phyloP scores from a whole-genome alignment of 768 basidiomycete species.

The Tubosaeta brunneosetosa region DNA sequence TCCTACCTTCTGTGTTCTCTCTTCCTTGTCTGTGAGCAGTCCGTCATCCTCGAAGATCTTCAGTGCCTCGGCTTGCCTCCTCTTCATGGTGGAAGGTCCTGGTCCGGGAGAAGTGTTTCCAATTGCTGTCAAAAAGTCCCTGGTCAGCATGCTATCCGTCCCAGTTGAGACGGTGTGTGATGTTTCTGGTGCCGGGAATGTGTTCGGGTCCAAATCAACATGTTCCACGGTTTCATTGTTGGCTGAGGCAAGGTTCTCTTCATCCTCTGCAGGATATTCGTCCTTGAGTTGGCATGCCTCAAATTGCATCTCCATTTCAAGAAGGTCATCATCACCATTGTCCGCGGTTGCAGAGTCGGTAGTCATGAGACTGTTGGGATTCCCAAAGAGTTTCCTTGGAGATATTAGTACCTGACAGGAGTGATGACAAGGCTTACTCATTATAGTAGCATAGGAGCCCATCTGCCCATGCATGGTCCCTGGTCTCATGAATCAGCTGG shows the following conservation, averaged over 20 bases:
- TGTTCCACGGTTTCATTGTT: too few species aligned
- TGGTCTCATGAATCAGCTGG: neutral
- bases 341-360: neutral
- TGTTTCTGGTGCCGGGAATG: too few species aligned
- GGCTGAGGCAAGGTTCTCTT: neutral
- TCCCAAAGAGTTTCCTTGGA: neutral
- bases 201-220: too few species aligned
- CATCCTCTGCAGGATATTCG: neutral
- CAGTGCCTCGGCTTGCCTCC: neutral
- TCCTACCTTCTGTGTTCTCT: too few species aligned
- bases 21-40: neutral
- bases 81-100: neutral
- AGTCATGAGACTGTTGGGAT: neutral
- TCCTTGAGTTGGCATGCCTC: neutral
- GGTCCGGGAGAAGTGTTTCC: neutral
- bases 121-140: too few species aligned
- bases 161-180: too few species aligned
- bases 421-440: neutral
- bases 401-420: too few species aligned
- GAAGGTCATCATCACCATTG: neutral
- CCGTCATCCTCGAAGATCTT: neutral
- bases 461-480: neutral
- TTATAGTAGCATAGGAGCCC: neutral
- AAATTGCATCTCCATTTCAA: neutral
- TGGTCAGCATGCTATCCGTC: too few species aligned